Conservation (phyloP, 805 yeast genomes). For the Hanseniaspora mollemarum region DNA sequence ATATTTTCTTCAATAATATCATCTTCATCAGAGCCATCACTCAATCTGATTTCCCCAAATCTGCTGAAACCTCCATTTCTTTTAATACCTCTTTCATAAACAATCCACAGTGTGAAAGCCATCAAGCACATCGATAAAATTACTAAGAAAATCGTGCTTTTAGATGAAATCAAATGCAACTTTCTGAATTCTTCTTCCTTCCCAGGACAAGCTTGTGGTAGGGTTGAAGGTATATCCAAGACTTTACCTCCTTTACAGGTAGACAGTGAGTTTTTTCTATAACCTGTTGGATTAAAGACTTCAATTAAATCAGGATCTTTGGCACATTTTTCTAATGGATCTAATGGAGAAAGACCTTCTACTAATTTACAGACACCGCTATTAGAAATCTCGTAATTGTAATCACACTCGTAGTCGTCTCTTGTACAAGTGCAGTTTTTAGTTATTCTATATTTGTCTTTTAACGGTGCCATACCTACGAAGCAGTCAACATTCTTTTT, state of each 20-base stretch:
- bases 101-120: conserved; percentile 50
- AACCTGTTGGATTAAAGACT: conserved; percentile 84
- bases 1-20: conserved; percentile 52
- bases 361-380: conserved; percentile 84
- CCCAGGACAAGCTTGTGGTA: conserved; percentile 77
- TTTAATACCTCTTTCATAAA: conserved; percentile 70
- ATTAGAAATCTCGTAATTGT: conserved; percentile 53
- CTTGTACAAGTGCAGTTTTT: conserved; percentile 76
- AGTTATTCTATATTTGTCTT: conserved; percentile 43
- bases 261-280: conserved; percentile 71
- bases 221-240: conserved; percentile 45
- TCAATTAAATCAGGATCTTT: conserved; percentile 45
- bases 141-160: conserved; percentile 42
- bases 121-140: conserved; percentile 45
- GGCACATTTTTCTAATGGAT: conserved; percentile 49
- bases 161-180: conserved; percentile 45
- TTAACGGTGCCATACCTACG: conserved; percentile 52
- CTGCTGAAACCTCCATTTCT: conserved; percentile 64
- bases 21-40: conserved; percentile 55
- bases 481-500: conserved; percentile 50
- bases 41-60: conserved; percentile 78
- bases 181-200: conserved; percentile 50
- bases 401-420: conserved; percentile 88
- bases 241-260: conserved; percentile 75
- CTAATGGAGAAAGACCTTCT: conserved; percentile 57